These are phyloP conservation scores for Penicillium sp. DNA, from an alignment of 2,329 filamentous ascomycete genomes.

Conservation along the genomic window DNA sequence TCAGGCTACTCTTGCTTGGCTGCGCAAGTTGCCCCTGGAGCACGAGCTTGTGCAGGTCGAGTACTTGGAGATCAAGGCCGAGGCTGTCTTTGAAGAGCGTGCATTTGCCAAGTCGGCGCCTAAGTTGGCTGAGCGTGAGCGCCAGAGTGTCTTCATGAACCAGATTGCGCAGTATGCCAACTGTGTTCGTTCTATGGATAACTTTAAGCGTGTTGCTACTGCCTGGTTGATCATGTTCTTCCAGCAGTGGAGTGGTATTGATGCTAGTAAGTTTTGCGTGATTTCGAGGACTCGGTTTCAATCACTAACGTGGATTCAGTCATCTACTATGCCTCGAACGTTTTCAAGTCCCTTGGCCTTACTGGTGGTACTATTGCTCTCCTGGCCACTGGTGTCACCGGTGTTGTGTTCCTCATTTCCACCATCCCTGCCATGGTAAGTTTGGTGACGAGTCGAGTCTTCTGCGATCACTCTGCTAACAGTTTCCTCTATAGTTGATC, in stretches of 20 bases:
- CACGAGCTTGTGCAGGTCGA: conserved; percentile 51
- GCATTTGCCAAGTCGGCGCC: conserved; percentile 55
- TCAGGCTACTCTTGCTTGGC: conserved; percentile 34
- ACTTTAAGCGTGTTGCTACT: conserved; percentile 55
- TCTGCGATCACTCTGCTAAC: neutral
- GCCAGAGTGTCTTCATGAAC: conserved; percentile 51
- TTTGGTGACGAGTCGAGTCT: conserved; percentile 20
- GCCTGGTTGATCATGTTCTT: conserved; percentile 57
- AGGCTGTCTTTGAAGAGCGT: conserved; percentile 51
- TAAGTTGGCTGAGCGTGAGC: conserved; percentile 39
- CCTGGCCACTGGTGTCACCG: conserved; percentile 44
- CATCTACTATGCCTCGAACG: conserved; percentile 52
- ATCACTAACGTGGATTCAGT: conserved; percentile 29
- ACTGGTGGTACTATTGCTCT: conserved; percentile 42
- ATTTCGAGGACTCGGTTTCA: neutral
- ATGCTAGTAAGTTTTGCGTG: conserved; percentile 40
- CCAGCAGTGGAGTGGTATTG: conserved; percentile 55
- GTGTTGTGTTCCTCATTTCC: conserved; percentile 41
- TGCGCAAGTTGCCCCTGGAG: conserved; percentile 42
- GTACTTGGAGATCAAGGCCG: conserved; percentile 57
- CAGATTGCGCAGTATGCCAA: conserved; percentile 60
- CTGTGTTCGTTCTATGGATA: conserved; percentile 56
- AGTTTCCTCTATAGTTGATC: conserved; percentile 22
- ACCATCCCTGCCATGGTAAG: conserved; percentile 42
- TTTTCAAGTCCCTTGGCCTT: conserved; percentile 45